Evolutionary conservation across 441 rosid genomes (phyloP), one percentile per base, ranked within the genome.

Genomic region (Flueggea neowawraea): DNA sequence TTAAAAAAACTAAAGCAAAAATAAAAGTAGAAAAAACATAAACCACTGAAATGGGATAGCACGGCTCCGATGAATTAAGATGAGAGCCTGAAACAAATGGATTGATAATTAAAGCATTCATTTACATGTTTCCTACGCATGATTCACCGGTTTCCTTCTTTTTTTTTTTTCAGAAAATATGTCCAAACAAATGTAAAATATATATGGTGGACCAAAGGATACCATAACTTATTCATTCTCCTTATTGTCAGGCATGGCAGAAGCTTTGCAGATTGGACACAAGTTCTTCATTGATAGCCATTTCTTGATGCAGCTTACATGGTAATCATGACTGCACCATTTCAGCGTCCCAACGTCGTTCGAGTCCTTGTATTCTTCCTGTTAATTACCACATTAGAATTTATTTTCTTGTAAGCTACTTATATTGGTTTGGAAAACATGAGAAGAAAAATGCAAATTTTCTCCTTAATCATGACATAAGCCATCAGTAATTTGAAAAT

Each of bases 211-310:
- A 36, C 6, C 41, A 36, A 8, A 36, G 41, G 41, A 36, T 5
- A 3, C 41, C 41, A 36, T 36, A 5, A 36, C 41, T 57, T 74
- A 54, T 43, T 71, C 62, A 47, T 47, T 4, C 68, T 73, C 74
- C 52, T 48, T 52, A 47, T 71, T 71, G 32, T 83, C 88, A 4
- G 69, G 62, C 49, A 80, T 7, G 28, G 79, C 91, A 16, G 86
- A 69, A 60, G 82, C 80, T 84, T 92, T 92, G 90, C 98, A 92
- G 41, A 92, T 83, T 31, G 96, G 98, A 67, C 98, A 92, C 15
- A 73, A 63, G 63, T 88, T 92, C 88, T 92, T 92, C 88, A 92
- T 80, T 9, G 84, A 82, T 16, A 92, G 58, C 98, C 98, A 92
- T 75, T 86, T 90, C 77, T 75, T 88, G 69, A 92, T 82, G 83